phyloP scores from a whole-genome alignment of 1,284 basidiomycete genomes.

The Papiliotrema laurentii region DNA sequence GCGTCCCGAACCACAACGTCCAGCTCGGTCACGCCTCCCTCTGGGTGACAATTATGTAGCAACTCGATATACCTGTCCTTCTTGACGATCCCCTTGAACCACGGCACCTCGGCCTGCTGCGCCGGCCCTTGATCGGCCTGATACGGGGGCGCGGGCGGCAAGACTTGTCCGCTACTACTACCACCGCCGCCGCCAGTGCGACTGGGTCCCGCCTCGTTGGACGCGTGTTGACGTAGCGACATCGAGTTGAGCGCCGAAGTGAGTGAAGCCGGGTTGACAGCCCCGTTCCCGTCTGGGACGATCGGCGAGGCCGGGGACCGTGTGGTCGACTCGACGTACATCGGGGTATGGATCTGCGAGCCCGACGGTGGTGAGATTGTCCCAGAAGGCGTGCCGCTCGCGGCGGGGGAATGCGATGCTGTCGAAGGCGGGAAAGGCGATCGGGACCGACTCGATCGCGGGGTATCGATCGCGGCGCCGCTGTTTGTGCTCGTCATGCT shows the following conservation, averaged over 20 bases:
- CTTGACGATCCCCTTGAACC: conserved; percentile 11
- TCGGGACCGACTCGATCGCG: too few species aligned
- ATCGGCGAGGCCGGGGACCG: neutral
- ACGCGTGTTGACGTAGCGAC: conserved; percentile 3
- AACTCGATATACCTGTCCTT: conserved; percentile 10
- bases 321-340: neutral
- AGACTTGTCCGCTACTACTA: neutral
- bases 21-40: conserved; percentile 17
- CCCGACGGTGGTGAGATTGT: too few species aligned
- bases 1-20: conserved; percentile 18
- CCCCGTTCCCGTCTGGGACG: neutral
- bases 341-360: conserved; percentile 3
- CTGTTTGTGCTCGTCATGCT: too few species aligned
- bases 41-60: conserved; percentile 25
- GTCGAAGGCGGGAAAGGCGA: too few species aligned
- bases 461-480: too few species aligned
- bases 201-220: too few species aligned
- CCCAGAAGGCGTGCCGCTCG: too few species aligned
- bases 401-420: too few species aligned
- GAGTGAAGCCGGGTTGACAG: conserved; percentile 2
- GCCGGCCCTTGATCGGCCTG: neutral
- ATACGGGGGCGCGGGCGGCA: neutral
- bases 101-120: conserved; percentile 3
- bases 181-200: too few species aligned
- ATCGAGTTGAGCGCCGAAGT: conserved; percentile 4